A percentile compares a stretch with the other conserved stretches of the same genome.
phyloP scores from a whole-genome alignment of 768 basidiomycete genomes.

The Wakefieldia striispora region DNA sequence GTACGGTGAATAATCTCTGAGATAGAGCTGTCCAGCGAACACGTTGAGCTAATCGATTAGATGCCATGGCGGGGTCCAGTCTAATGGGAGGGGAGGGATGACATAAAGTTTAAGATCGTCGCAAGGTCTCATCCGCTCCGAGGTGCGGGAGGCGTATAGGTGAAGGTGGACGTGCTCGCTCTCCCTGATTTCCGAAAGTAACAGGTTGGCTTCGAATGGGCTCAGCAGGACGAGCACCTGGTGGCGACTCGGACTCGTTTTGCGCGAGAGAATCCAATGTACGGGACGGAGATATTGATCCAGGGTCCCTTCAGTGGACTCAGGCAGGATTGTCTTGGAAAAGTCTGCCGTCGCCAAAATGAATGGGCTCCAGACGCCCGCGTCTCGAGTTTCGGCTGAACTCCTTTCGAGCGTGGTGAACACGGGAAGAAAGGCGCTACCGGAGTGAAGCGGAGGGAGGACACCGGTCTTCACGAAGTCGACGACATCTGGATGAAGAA shows the following conservation, averaged over 20 bases:
- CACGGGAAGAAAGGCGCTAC: slow-evolving; percentile 1
- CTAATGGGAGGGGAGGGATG: not conserved
- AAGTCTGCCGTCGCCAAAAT: slow-evolving; percentile 3
- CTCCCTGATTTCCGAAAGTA: not conserved
- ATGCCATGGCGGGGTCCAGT: not conserved
- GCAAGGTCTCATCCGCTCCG: not conserved
- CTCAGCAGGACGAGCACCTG: too few species aligned
- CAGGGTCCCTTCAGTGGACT: not conserved
- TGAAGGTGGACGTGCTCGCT: slow-evolving; percentile 3
- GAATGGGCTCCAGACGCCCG: not conserved
- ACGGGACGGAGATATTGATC: too few species aligned
- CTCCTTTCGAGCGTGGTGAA: not conserved
- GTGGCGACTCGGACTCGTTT: not conserved
- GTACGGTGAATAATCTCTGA: not conserved
- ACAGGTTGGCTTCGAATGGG: not conserved
- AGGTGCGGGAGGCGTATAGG: not conserved
- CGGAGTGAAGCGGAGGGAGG: not conserved
- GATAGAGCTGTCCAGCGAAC: too few species aligned
- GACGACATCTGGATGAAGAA: slow-evolving; percentile 1
- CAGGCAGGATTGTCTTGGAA: not conserved
- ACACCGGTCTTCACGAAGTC: not conserved
- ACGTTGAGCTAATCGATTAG: slow-evolving; percentile 1
- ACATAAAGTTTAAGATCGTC: not conserved
- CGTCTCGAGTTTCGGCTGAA: not conserved
- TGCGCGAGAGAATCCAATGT: slow-evolving; percentile 1